phyloP scores from a whole-genome alignment of 2,329 filamentous ascomycete species.

The Rhexocercosporidium sp. region DNA sequence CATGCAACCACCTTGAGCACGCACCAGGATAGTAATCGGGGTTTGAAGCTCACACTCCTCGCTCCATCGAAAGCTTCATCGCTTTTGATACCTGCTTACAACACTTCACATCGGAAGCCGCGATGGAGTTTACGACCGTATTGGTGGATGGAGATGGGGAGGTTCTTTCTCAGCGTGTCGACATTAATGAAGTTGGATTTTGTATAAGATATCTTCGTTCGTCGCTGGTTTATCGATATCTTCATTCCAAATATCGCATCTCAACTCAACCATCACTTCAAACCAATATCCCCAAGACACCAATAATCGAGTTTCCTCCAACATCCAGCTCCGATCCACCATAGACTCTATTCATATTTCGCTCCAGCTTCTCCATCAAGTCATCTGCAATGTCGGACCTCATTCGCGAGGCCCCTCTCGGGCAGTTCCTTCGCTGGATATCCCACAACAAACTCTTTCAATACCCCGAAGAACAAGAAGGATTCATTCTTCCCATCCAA shows the following conservation, averaged over 20 bases:
- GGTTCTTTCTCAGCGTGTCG: constrained; percentile 2
- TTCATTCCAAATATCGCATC: background rate
- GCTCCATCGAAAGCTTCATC: background rate
- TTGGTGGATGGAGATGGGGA: background rate
- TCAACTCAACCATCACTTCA: background rate
- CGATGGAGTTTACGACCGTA: background rate
- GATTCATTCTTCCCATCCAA: constrained; percentile 7
- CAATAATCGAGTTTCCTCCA: too few species aligned
- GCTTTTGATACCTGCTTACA: background rate
- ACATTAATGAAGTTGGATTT: background rate
- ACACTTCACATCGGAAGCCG: background rate
- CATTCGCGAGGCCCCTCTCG: constrained; percentile 18
- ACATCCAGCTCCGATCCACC: background rate
- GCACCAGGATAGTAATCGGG: background rate
- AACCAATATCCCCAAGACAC: background rate
- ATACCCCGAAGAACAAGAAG: constrained; percentile 17
- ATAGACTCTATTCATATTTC: background rate
- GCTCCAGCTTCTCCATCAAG: background rate
- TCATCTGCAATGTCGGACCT: constrained; percentile 14
- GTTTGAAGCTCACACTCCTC: background rate
- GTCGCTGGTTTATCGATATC: background rate
- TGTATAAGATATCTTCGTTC: background rate
- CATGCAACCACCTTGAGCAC: background rate
- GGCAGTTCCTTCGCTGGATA: constrained; percentile 3
- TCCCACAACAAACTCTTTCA: constrained; percentile 13